A percentile compares a stretch with the other conserved stretches of the same genome.
Conservation (phyloP, 257 asterid genomes). For the Solanum raphanifolium region DNA sequence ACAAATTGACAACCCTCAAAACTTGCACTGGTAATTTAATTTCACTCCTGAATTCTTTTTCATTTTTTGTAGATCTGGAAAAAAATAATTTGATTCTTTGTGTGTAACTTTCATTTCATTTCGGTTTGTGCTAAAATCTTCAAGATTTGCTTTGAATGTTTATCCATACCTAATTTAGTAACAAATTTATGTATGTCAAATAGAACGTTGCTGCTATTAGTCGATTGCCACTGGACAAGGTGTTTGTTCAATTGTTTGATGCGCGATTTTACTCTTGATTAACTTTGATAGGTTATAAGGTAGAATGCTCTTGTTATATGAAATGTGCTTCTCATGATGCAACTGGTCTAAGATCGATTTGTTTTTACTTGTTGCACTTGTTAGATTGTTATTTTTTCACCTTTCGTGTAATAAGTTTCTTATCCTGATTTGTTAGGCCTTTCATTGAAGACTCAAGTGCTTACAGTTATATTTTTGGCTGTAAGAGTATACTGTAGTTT, state of each 20-base stretch:
- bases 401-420: background rate
- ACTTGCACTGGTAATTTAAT: slow-evolving; percentile 60
- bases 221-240: background rate
- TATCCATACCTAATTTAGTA: background rate
- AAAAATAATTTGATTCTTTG: background rate
- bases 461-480: slow-evolving; percentile 65
- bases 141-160: background rate
- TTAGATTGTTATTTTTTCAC: background rate
- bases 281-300: no score
- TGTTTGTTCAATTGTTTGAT: background rate
- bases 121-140: slow-evolving; percentile 6
- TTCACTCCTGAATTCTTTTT: background rate
- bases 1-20: slow-evolving; percentile 61
- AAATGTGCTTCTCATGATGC: background rate
- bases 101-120: background rate
- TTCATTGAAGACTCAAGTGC: slow-evolving; percentile 79
- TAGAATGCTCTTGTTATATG: background rate
- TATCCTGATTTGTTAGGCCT: slow-evolving; percentile 36
- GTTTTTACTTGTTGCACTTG: background rate
- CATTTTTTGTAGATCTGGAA: background rate
- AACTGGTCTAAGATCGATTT: background rate
- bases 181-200: background rate
- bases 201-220: background rate
- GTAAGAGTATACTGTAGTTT: slow-evolving; percentile 60
- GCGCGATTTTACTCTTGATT: no score